Percentiles rank a stretch among this genome's conserved stretches.
These are phyloP conservation scores for Fusarium nematophilum DNA, from an alignment of 2,329 filamentous ascomycete genomes.

Conservation along the genomic window DNA sequence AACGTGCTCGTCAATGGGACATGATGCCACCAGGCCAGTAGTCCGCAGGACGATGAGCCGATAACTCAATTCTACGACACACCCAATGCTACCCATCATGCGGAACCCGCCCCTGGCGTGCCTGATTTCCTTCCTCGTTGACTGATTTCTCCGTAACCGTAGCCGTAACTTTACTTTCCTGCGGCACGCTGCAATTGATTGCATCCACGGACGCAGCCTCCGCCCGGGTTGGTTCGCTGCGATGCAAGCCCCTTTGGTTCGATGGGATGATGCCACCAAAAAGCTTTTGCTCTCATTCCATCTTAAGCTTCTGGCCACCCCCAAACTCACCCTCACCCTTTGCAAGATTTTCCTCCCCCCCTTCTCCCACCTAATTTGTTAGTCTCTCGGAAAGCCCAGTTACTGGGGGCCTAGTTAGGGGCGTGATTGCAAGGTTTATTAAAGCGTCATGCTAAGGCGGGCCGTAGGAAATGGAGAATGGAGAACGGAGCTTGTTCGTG, in stretches of 20 bases:
- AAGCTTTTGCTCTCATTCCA: not conserved
- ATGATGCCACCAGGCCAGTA: constrained; percentile 19
- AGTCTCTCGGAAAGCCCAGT: constrained; percentile 17
- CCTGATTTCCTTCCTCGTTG: constrained; percentile 1
- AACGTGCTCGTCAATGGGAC: constrained; percentile 20
- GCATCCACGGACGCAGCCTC: not conserved
- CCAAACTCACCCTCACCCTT: constrained; percentile 7
- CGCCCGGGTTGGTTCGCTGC: constrained; percentile 6
- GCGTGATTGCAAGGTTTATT: constrained; percentile 13
- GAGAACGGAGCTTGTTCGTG: constrained; percentile 22
- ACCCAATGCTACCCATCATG: constrained; percentile 5
- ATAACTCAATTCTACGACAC: constrained; percentile 3
- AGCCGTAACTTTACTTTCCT: not conserved
- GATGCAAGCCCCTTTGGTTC: not conserved
- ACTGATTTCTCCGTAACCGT: too few species aligned
- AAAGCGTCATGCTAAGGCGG: constrained; percentile 27
- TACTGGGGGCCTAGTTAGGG: not conserved
- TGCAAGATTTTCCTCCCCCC: constrained; percentile 12
- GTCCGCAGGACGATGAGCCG: not conserved
- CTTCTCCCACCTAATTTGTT: not conserved
- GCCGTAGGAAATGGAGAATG: constrained; percentile 15
- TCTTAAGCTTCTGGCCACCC: constrained; percentile 21
- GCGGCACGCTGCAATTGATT: constrained; percentile 14
- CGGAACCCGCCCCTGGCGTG: constrained; percentile 5
- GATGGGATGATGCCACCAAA: not conserved